These are phyloP conservation scores for Tolypocladium paradoxum DNA, from an alignment of 2,329 filamentous ascomycete species.

Conservation along the genomic window DNA sequence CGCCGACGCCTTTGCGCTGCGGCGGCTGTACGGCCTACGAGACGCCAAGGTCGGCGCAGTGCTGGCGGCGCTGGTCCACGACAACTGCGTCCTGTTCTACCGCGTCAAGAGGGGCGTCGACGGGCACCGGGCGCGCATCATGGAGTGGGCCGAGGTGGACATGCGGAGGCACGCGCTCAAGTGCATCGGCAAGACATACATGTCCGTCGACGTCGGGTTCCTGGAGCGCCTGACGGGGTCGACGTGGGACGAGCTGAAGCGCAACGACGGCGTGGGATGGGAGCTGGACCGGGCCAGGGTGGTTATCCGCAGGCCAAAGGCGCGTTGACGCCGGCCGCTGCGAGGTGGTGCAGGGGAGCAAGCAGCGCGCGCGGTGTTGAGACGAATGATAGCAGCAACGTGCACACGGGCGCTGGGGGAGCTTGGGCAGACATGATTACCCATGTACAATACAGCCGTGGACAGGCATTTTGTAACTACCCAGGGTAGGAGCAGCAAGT, in stretches of 20 bases:
- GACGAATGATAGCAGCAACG: background rate
- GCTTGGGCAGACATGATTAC: background rate
- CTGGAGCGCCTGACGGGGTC: constrained; percentile 58
- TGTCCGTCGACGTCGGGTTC: constrained; percentile 57
- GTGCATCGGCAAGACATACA: constrained; percentile 73
- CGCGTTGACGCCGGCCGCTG: constrained; percentile 16
- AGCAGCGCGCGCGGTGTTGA: background rate
- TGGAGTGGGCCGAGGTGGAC: constrained; percentile 71
- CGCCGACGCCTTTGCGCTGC: constrained; percentile 59
- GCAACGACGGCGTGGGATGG: constrained; percentile 73
- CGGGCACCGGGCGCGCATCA: constrained; percentile 65
- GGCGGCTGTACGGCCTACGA: constrained; percentile 47
- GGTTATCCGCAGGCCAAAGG: constrained; percentile 55
- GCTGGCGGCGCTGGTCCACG: constrained; percentile 60
- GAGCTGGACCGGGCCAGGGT: constrained; percentile 62
- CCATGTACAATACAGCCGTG: background rate
- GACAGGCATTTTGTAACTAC: too few species aligned
- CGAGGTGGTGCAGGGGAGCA: background rate
- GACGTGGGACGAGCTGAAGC: constrained; percentile 61
- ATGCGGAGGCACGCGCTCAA: constrained; percentile 71
- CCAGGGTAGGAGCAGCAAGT: background rate
- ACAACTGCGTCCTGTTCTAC: constrained; percentile 76
- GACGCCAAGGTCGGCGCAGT: constrained; percentile 60
- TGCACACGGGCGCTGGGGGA: background rate
- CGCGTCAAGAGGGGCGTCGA: constrained; percentile 61